Conservation (phyloP, 2,329 filamentous ascomycete species). For the Domatiomyces catenatus region DNA sequence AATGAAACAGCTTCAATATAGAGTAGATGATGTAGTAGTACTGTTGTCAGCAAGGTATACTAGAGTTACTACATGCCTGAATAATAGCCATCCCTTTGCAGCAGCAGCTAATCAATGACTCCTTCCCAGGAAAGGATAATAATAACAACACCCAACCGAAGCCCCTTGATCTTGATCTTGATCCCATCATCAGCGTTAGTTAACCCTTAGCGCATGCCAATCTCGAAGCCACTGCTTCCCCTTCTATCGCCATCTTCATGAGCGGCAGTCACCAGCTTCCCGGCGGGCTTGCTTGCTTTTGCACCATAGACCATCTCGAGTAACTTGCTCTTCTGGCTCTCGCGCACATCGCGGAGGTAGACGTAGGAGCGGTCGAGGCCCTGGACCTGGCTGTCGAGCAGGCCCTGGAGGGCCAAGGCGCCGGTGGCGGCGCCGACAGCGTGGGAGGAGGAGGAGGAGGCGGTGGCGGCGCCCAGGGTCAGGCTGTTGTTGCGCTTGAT, state of each 20-base stretch:
- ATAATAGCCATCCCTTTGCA: no score
- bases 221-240: neutral
- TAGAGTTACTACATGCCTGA: no score
- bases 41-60: no score
- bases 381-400: slow-evolving; percentile 61
- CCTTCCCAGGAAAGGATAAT: no score
- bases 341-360: slow-evolving; percentile 59
- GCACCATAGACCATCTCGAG: slow-evolving; percentile 63
- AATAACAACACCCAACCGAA: no score
- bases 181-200: neutral
- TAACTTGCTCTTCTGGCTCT: slow-evolving; percentile 67
- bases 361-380: slow-evolving; percentile 67
- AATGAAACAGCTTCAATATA: no score
- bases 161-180: no score
- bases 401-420: slow-evolving; percentile 21
- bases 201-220: neutral
- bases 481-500: slow-evolving; percentile 50
- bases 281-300: neutral
- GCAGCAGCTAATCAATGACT: no score
- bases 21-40: no score
- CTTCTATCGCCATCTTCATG: neutral
- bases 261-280: neutral
- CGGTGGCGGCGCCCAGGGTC: slow-evolving; percentile 14
- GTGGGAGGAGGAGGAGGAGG: slow-evolving; percentile 19
- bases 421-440: slow-evolving; percentile 12